Evolutionary conservation across 2,329 filamentous ascomycete genomes (phyloP).

Genomic region (Fusarium sp.): DNA sequence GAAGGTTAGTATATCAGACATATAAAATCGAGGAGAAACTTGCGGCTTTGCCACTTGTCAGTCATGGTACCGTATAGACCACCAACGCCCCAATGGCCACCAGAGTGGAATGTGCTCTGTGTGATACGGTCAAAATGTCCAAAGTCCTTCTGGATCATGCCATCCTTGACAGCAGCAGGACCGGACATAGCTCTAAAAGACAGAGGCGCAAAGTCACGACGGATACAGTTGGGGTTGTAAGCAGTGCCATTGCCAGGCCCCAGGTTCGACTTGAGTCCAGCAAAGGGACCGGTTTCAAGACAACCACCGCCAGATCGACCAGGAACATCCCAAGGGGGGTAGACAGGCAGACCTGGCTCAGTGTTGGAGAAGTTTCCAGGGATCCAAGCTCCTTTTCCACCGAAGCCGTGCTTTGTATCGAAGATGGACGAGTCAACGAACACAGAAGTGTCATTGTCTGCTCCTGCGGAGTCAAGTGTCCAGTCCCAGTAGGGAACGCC

Average conservation of each 20-base stretch:
- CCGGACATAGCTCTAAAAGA: slow-evolving; percentile 25
- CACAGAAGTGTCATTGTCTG: slow-evolving; percentile 23
- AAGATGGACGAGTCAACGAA: slow-evolving; percentile 46
- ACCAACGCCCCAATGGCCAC: slow-evolving; percentile 43
- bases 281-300: slow-evolving; percentile 42
- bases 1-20: background rate
- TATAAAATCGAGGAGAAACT: rapidly evolving
- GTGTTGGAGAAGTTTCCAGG: slow-evolving; percentile 28
- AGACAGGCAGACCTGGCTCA: slow-evolving; percentile 20
- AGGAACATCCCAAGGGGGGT: slow-evolving; percentile 30
- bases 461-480: slow-evolving; percentile 26
- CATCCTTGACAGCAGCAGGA: slow-evolving; percentile 17
- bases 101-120: slow-evolving; percentile 41
- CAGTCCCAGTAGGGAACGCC: slow-evolving; percentile 42
- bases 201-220: slow-evolving; percentile 28
- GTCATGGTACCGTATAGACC: slow-evolving; percentile 45
- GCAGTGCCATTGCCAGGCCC: slow-evolving; percentile 16
- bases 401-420: slow-evolving; percentile 40
- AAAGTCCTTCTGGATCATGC: slow-evolving; percentile 40
- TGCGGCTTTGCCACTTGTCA: slow-evolving; percentile 30
- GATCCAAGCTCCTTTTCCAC: slow-evolving; percentile 25
- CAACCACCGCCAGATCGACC: slow-evolving; percentile 39
- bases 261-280: slow-evolving; percentile 19
- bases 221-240: slow-evolving; percentile 17
- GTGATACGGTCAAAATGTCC: slow-evolving; percentile 34